Conservation (phyloP, 169 alveolate species). For the Fabrea salina region DNA sequence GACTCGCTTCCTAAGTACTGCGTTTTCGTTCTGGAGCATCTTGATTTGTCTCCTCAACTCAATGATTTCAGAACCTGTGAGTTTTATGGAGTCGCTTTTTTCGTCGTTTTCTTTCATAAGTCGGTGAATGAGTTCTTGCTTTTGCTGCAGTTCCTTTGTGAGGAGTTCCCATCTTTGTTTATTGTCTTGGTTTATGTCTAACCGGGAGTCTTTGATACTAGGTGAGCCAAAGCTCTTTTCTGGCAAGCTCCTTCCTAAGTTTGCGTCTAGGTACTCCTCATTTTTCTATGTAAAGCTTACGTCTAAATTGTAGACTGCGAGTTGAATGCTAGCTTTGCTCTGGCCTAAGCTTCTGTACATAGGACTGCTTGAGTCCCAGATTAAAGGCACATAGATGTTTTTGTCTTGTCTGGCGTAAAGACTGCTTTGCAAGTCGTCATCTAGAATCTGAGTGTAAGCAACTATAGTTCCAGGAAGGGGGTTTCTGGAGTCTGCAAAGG, state of each 20-base stretch:
- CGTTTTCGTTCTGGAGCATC: constrained; percentile 80
- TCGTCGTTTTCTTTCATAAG: constrained; percentile 88
- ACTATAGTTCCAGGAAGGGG: constrained; percentile 81
- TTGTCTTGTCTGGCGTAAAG: not conserved
- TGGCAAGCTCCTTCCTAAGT: not conserved
- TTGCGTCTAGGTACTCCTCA: not conserved
- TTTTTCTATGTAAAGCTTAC: constrained; percentile 7
- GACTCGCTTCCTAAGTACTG: constrained; percentile 72
- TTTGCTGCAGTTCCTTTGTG: constrained; percentile 81
- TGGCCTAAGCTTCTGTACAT: not conserved
- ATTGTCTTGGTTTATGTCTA: too few relatives aligned
- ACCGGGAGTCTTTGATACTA: too few relatives aligned
- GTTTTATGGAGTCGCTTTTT: constrained; percentile 76
- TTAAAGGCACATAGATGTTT: not conserved
- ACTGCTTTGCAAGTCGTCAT: constrained; percentile 51
- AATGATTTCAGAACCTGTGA: constrained; percentile 82
- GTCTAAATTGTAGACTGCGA: not conserved
- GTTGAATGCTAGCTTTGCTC: not conserved
- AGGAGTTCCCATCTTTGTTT: constrained; percentile 80
- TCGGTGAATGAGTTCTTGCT: constrained; percentile 85
- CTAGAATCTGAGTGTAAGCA: constrained; percentile 76
- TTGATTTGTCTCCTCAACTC: constrained; percentile 83
- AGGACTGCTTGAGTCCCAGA: not conserved
- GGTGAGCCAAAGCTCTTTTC: too few relatives aligned
- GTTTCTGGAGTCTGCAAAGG: constrained; percentile 55